Evolutionary conservation across 2,329 filamentous ascomycete species (phyloP).

Genomic region (Neopestalotiopsis sp.): DNA sequence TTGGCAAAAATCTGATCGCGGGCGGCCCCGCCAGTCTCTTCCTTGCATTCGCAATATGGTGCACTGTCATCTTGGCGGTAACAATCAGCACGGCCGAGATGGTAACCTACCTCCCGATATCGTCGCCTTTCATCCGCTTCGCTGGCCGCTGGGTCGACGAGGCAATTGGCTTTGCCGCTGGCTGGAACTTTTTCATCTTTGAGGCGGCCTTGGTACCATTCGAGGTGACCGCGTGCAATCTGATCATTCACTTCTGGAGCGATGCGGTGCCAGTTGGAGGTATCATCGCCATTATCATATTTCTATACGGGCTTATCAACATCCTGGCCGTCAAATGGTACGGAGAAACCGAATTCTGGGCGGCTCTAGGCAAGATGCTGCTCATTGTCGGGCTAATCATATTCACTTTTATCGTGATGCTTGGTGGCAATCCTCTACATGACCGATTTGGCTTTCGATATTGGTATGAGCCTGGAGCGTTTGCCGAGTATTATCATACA

Average conservation of each 20-base stretch:
- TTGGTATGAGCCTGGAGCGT: conserved; percentile 72
- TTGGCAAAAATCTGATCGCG: conserved; percentile 61
- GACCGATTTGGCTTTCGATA: conserved; percentile 74
- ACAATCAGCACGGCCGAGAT: conserved; percentile 73
- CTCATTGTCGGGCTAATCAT: conserved; percentile 73
- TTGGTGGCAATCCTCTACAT: conserved; percentile 77
- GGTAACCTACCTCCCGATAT: conserved; percentile 78
- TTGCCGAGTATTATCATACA: conserved; percentile 66
- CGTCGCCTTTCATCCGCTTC: conserved; percentile 79
- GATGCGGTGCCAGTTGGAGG: conserved; percentile 62
- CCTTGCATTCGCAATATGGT: conserved; percentile 66
- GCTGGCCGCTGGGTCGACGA: conserved; percentile 78
- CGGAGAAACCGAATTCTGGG: conserved; percentile 79
- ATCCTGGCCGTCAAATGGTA: conserved; percentile 76
- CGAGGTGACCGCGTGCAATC: conserved; percentile 68
- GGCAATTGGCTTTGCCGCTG: conserved; percentile 73
- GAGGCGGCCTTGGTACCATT: conserved; percentile 72
- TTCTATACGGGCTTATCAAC: conserved; percentile 65
- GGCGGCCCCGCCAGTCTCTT: conserved; percentile 65
- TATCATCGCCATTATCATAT: conserved; percentile 64
- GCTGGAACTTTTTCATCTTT: conserved; percentile 77
- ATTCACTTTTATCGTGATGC: conserved; percentile 83
- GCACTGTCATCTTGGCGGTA: conserved; percentile 63
- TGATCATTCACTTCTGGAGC: conserved; percentile 69
- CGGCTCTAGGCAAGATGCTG: conserved; percentile 73